Evolutionary conservation across 352 stramenopile genomes (phyloP), one percentile per base, ranked within the genome.

Genomic region (Globisporangium abappressorium): DNA sequence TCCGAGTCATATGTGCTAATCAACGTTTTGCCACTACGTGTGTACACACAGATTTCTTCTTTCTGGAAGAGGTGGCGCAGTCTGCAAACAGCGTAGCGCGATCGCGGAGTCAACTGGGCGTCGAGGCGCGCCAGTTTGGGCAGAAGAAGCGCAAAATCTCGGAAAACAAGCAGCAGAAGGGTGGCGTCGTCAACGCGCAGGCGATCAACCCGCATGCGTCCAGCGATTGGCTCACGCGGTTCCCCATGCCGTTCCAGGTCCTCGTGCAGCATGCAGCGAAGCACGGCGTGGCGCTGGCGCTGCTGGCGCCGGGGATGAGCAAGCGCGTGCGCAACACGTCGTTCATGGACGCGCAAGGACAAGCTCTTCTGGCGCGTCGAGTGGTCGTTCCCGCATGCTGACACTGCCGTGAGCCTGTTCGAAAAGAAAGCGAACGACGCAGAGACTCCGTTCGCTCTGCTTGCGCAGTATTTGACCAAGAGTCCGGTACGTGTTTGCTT

Each of bases 301-400:
- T 95, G 9, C 73, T 94, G 8, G 85, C 88, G 20, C 83, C 85
- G 0, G 88, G 88, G 5, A 95, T 95, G 88, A 93, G 79, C 68
- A 94, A 94, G 51, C 85, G 82, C 47, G 60, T 73, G 22, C 74
- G 81, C 36, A 95, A 94, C 65, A 90, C 85, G 24, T 93, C 85
- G 22, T 90, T 82, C 58, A 86, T 93, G 77, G 76, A 93, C 58
- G 81, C 91, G 91, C 64, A 77, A 76, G 24, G 73, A 80, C 14
- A 78, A 69, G 6, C 62, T 95, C 38, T 91, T 72, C 46, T 95
- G 88, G 88, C 82, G 88, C 18, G 58, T 95, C n/a, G 88, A 95
- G 57, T 92, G 87, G 83, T 33, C 53, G 9, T 95, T 95, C 64
- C 79, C 84, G 24, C 82, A 68, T 38, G 75, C 81, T 0, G 74